phyloP scores from a whole-genome alignment of 2,329 filamentous ascomycete species.

The Aureobasidium sp. region DNA sequence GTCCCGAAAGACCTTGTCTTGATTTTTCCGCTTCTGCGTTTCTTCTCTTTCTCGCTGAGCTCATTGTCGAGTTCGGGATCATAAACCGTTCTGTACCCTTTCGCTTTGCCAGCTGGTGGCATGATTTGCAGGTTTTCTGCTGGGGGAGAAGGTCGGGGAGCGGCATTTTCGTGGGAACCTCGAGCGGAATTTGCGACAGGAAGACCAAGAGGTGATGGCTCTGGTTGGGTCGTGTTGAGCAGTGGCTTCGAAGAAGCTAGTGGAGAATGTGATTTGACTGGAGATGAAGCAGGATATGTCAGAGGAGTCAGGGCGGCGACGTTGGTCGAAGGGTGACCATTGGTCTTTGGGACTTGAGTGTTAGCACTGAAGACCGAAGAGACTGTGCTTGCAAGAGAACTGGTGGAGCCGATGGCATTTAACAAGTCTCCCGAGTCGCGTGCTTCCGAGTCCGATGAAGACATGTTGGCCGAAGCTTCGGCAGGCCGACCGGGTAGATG shows the following conservation, averaged over 20 bases:
- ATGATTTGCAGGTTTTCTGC: slow-evolving; percentile 42
- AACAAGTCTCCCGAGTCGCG: slow-evolving; percentile 54
- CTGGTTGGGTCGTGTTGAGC: slow-evolving; percentile 18
- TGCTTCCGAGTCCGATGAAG: slow-evolving; percentile 15
- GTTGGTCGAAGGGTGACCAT: slow-evolving; percentile 47
- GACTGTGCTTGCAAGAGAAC: slow-evolving; percentile 62
- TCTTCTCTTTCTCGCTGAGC: slow-evolving; percentile 50
- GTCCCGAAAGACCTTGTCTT: slow-evolving; percentile 31
- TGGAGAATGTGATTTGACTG: slow-evolving; percentile 52
- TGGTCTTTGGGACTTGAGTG: slow-evolving; percentile 47
- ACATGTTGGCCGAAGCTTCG: slow-evolving; percentile 7
- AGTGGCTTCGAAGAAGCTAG: slow-evolving; percentile 21
- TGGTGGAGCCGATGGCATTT: slow-evolving; percentile 64
- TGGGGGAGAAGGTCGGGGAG: slow-evolving; percentile 37
- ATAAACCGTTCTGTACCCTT: slow-evolving; percentile 54
- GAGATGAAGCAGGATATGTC: slow-evolving; percentile 60
- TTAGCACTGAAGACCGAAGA: slow-evolving; percentile 64
- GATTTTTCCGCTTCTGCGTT: slow-evolving; percentile 29
- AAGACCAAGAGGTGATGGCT: slow-evolving; percentile 1
- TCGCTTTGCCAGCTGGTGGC: slow-evolving; percentile 44
- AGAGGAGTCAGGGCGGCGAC: slow-evolving; percentile 54
- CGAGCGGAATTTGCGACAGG: slow-evolving; percentile 1
- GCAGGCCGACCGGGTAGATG: background rate
- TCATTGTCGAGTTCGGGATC: slow-evolving; percentile 58
- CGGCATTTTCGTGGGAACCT: slow-evolving; percentile 14